A percentile compares a stretch with the other conserved stretches of the same genome.
Conservation (phyloP, 768 basidiomycete species). For the Cytidiella melzeri region DNA sequence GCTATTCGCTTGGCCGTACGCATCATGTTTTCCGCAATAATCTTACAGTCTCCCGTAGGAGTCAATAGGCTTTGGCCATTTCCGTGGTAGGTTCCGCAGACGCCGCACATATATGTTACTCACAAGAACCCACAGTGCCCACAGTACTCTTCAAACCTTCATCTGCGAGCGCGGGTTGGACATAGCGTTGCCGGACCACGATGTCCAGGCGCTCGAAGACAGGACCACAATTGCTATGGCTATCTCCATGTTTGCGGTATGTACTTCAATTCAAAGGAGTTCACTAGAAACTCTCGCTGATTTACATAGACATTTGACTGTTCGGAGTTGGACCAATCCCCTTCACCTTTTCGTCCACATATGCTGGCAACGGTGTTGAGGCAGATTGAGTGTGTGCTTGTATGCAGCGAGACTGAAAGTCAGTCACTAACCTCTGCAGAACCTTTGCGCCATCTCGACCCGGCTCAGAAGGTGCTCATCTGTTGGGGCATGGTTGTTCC, state of each 20-base stretch:
- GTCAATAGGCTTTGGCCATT: conserved; percentile 19
- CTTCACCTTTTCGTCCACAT: conserved; percentile 38
- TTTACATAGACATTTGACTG: not conserved
- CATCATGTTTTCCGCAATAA: conserved; percentile 47
- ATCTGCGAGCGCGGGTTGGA: not conserved
- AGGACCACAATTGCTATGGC: conserved; percentile 30
- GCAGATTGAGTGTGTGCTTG: conserved; percentile 25
- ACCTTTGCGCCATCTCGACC: conserved; percentile 30
- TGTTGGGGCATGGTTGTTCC: conserved; percentile 49
- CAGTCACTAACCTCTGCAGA: conserved; percentile 29
- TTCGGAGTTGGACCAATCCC: not conserved
- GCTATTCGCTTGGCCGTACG: conserved; percentile 52
- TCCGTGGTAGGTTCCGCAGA: conserved; percentile 12
- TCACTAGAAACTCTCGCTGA: not conserved
- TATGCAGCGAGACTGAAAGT: not conserved
- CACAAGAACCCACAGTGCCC: not conserved
- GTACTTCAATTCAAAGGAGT: not conserved
- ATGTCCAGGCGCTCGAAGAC: conserved; percentile 14
- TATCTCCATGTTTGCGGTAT: conserved; percentile 32
- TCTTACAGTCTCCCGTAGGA: conserved; percentile 42
- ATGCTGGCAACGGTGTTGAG: conserved; percentile 38
- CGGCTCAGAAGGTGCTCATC: conserved; percentile 45
- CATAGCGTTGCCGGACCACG: not conserved
- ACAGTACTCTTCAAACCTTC: not conserved
- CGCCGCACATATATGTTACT: not conserved